Evolutionary conservation across 202 grass and related monocot species (phyloP).

Genomic region (Carex arenaria): DNA sequence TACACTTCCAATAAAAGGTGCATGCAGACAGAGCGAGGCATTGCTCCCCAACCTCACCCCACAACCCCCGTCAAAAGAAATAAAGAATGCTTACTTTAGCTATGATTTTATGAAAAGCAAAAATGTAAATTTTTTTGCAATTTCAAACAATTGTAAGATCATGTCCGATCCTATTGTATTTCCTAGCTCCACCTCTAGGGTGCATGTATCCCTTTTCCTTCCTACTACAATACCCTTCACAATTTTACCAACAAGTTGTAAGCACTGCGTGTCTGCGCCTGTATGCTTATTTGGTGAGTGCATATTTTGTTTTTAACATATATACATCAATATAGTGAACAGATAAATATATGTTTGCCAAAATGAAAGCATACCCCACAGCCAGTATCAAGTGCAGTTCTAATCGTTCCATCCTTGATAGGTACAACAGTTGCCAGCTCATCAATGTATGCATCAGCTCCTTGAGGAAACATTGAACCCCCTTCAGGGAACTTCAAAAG

Average conservation of each 20-base stretch:
- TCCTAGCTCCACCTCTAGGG: background rate
- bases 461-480: conserved; percentile 74
- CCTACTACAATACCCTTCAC: background rate
- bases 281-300: background rate
- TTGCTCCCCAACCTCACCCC: background rate
- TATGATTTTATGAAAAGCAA: background rate
- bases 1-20: background rate
- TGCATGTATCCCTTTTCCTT: background rate
- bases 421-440: conserved; percentile 77
- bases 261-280: background rate
- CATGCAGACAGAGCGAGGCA: background rate
- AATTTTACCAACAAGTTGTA: background rate
- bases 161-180: background rate
- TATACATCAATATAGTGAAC: background rate
- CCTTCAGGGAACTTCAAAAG: conserved; percentile 85
- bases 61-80: background rate
- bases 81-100: background rate
- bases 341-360: background rate
- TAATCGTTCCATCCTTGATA: conserved; percentile 67
- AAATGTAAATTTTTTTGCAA: background rate
- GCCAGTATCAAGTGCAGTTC: conserved; percentile 88
- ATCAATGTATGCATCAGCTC: conserved; percentile 72
- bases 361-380: conserved; percentile 64
- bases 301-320: background rate
- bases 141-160: background rate